Evolutionary conservation across 2,329 filamentous ascomycete species (phyloP).

Genomic region (Aspergillus sp.): DNA sequence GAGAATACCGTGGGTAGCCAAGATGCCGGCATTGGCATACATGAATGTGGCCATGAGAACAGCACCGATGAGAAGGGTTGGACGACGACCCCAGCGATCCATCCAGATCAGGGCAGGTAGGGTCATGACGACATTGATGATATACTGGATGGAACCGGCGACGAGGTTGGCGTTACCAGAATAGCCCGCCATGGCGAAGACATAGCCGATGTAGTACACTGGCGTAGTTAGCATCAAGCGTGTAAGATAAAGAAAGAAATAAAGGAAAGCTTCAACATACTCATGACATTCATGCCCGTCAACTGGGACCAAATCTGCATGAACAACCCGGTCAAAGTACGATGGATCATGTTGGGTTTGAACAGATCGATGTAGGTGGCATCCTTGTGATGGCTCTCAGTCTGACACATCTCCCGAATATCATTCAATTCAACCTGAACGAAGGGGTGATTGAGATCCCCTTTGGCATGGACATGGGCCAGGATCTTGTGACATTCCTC

Average conservation of each 20-base stretch:
- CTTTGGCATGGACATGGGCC: conserved; percentile 58
- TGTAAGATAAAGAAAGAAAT: background rate
- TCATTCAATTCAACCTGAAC: conserved; percentile 66
- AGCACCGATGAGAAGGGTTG: conserved; percentile 61
- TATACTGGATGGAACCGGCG: conserved; percentile 66
- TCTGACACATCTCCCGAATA: conserved; percentile 68
- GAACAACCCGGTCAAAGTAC: conserved; percentile 66
- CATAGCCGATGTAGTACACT: conserved; percentile 65
- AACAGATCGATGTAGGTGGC: conserved; percentile 70
- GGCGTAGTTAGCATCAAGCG: background rate
- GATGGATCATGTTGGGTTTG: conserved; percentile 68
- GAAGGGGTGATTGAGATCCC: conserved; percentile 60
- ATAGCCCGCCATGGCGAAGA: conserved; percentile 70
- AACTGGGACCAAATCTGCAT: conserved; percentile 73
- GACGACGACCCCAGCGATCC: conserved; percentile 70
- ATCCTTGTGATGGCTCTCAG: conserved; percentile 65
- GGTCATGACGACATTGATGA: conserved; percentile 79
- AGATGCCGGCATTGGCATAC: conserved; percentile 40
- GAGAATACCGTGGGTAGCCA: conserved; percentile 30
- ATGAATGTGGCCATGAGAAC: conserved; percentile 54
- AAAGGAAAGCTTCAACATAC: conserved; percentile 21
- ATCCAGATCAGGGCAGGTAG: conserved; percentile 70
- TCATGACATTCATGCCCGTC: conserved; percentile 73
- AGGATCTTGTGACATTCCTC: conserved; percentile 50
- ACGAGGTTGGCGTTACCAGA: conserved; percentile 55